These are phyloP conservation scores for Antitrichia curtipendula DNA, from an alignment of 225 moss, liverwort and hornwort genomes.

Conservation along the genomic window DNA sequence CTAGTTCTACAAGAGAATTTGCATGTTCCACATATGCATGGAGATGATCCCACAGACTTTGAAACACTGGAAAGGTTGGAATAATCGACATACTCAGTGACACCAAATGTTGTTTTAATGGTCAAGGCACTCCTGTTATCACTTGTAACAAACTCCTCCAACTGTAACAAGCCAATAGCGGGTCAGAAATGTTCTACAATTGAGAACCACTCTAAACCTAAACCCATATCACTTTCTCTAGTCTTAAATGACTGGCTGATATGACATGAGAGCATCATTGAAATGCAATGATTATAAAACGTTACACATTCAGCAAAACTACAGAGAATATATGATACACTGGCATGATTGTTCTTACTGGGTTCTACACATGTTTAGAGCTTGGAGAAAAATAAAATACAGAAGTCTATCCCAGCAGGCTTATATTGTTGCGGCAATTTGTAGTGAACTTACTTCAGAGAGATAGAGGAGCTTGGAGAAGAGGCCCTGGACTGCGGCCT, in stretches of 20 bases:
- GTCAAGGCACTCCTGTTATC: conserved; percentile 57
- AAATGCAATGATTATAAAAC: background rate
- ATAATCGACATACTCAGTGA: conserved; percentile 60
- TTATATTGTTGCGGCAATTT: background rate
- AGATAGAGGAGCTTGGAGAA: conserved; percentile 94
- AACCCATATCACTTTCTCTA: background rate
- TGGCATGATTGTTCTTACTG: background rate
- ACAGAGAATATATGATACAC: background rate
- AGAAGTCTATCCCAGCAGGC: background rate
- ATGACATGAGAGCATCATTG: background rate
- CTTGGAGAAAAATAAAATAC: background rate
- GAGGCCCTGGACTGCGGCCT: conserved; percentile 88
- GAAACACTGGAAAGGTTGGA: background rate
- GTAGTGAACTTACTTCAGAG: conserved; percentile 50
- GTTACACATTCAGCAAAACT: background rate
- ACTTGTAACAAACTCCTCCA: conserved; percentile 86
- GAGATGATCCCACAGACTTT: background rate
- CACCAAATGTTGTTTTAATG: conserved; percentile 89
- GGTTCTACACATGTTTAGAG: background rate
- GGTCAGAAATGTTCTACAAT: background rate
- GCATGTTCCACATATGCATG: background rate
- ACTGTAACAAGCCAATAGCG: conserved; percentile 25
- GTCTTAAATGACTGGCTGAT: background rate
- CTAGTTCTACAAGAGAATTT: background rate
- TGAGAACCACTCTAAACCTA: background rate